Conservation (phyloP, 2,329 filamentous ascomycete genomes). For the Apiospora rasikravindrae region DNA sequence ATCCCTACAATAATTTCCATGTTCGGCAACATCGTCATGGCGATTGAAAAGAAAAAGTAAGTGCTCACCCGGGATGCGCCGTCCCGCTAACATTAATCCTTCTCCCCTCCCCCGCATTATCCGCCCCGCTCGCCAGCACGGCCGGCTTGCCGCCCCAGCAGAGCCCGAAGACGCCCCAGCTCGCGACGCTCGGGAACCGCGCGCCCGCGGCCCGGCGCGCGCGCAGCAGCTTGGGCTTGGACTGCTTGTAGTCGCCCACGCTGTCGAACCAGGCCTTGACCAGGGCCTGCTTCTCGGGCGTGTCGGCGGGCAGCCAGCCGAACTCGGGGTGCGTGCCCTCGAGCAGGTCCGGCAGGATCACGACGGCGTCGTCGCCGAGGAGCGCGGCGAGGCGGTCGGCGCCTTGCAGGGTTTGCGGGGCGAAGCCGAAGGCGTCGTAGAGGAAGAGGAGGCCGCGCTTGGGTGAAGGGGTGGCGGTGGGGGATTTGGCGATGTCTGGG, state of each 20-base stretch:
- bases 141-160: conserved; percentile 57
- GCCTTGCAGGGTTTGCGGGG: conserved; percentile 53
- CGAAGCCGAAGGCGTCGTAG: conserved; percentile 54
- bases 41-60: not conserved
- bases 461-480: conserved; percentile 34
- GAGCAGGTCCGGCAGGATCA: conserved; percentile 49
- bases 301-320: conserved; percentile 46
- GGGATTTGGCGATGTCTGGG: conserved; percentile 44
- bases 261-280: conserved; percentile 40
- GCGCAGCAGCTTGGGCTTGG: conserved; percentile 37
- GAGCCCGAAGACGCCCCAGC: conserved; percentile 49
- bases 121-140: conserved; percentile 43
- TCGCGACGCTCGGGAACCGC: conserved; percentile 43
- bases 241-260: conserved; percentile 37
- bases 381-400: conserved; percentile 49
- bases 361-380: conserved; percentile 40
- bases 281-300: conserved; percentile 46
- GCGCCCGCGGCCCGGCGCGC: conserved; percentile 39
- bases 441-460: conserved; percentile 47
- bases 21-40: not conserved
- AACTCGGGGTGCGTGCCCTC: conserved; percentile 41
- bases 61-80: conserved; percentile 38
- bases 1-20: not conserved
- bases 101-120: conserved; percentile 41
- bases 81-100: conserved; percentile 43